A percentile compares a stretch with the other conserved stretches of the same genome.
Evolutionary conservation across 495 filamentous ascomycete genomes (phyloP).

Genomic region (Podospora pseudoanserina): DNA sequence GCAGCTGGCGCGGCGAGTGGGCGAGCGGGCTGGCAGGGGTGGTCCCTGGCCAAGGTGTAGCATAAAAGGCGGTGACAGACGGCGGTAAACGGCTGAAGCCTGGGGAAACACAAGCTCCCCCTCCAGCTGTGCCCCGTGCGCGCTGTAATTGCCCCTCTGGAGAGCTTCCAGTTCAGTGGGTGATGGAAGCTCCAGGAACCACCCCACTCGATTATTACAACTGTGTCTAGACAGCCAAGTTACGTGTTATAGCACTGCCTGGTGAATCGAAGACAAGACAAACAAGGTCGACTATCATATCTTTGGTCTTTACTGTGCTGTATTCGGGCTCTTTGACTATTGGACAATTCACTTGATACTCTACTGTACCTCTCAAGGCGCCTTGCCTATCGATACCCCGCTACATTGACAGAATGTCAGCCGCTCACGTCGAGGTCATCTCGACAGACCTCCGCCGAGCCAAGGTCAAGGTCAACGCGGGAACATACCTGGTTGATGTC

Average conservation of each 20-base stretch:
- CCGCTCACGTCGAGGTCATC: conserved; percentile 84
- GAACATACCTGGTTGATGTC: conserved; percentile 75
- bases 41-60: conserved; percentile 11
- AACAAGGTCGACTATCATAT: neutral
- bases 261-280: neutral
- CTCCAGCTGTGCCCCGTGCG: conserved; percentile 1
- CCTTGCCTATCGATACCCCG: neutral
- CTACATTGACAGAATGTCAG: conserved; percentile 49
- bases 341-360: neutral
- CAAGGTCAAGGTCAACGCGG: conserved; percentile 78
- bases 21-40: conserved; percentile 15
- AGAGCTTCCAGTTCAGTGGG: conserved; percentile 10
- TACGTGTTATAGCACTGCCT: neutral
- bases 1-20: conserved; percentile 38
- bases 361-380: neutral
- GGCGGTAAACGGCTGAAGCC: conserved; percentile 20
- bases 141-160: conserved; percentile 21
- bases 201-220: conserved; percentile 6
- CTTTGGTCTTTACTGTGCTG: neutral
- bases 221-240: neutral
- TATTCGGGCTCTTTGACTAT: neutral
- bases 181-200: conserved; percentile 20
- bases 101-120: conserved; percentile 14
- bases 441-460: conserved; percentile 68
- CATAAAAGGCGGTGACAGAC: conserved; percentile 23